phyloP scores from a whole-genome alignment of 345 rosid species.

The Ricinus communis region DNA sequence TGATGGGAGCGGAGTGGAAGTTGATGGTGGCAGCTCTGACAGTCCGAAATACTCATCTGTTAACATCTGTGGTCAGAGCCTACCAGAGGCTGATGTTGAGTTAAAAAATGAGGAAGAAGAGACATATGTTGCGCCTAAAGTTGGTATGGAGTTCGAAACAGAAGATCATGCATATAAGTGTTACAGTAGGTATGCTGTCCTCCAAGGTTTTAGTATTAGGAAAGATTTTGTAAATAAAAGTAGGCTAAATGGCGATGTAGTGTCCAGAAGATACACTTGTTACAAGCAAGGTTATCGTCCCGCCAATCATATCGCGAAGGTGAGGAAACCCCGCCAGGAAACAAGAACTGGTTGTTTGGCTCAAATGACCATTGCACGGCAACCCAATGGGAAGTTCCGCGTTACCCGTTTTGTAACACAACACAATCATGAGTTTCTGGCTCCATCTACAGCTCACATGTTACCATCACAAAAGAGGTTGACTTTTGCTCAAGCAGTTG shows the following conservation, averaged over 20 bases:
- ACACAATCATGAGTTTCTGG: constrained; percentile 41
- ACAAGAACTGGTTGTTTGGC: constrained; percentile 45
- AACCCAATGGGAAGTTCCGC: constrained; percentile 35
- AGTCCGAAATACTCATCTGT: constrained; percentile 14
- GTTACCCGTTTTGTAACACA: constrained; percentile 35
- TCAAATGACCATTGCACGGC: constrained; percentile 40
- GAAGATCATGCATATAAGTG: constrained; percentile 36
- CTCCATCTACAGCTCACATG: constrained; percentile 24
- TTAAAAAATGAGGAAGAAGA: constrained; percentile 21
- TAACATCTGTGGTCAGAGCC: constrained; percentile 22
- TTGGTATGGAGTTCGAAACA: constrained; percentile 38
- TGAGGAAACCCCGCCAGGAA: constrained; percentile 34
- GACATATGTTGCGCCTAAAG: constrained; percentile 25
- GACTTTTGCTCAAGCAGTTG: constrained; percentile 37
- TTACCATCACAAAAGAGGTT: constrained; percentile 41
- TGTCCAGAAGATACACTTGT: constrained; percentile 41
- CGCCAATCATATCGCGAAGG: constrained; percentile 21
- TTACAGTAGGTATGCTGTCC: constrained; percentile 36
- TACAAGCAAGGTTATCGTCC: constrained; percentile 36
- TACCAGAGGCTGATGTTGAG: background rate
- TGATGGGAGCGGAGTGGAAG: constrained; percentile 12
- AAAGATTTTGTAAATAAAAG: constrained; percentile 41
- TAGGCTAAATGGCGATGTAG: constrained; percentile 30
- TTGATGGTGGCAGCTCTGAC: constrained; percentile 10
- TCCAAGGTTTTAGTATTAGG: constrained; percentile 39